A percentile compares a stretch with the other conserved stretches of the same genome.
These are phyloP conservation scores for Articulospora tetracladia DNA, from an alignment of 495 filamentous ascomycete species.

Conservation along the genomic window DNA sequence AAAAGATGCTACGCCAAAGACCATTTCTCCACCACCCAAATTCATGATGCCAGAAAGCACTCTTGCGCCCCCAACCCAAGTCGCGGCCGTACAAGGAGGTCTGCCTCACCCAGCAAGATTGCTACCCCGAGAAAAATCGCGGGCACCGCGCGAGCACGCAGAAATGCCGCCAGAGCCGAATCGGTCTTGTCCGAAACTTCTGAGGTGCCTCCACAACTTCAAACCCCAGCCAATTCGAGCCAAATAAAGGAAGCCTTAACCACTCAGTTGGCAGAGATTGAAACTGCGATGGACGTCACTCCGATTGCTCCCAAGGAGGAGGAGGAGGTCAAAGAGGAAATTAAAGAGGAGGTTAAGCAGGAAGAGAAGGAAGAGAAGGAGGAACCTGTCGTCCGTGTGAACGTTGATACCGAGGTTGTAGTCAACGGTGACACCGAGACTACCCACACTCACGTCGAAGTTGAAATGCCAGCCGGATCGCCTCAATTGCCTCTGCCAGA, in stretches of 20 bases:
- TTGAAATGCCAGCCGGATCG: constrained; percentile 66
- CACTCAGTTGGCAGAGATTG: not conserved
- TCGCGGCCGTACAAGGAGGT: constrained; percentile 25
- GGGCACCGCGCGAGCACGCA: constrained; percentile 19
- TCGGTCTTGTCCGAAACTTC: constrained; percentile 50
- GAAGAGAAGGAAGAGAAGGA: constrained; percentile 29
- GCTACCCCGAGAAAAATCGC: constrained; percentile 47
- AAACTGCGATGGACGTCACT: not conserved
- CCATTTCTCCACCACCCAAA: constrained; percentile 66
- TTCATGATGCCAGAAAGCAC: constrained; percentile 44
- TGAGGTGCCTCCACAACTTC: not conserved
- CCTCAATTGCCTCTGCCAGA: constrained; percentile 70
- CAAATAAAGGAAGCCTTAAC: constrained; percentile 22
- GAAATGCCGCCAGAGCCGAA: constrained; percentile 50
- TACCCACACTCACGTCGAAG: constrained; percentile 70
- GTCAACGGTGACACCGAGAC: constrained; percentile 61
- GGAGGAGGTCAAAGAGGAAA: constrained; percentile 28
- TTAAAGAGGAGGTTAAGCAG: constrained; percentile 32
- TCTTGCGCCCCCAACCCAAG: constrained; percentile 35
- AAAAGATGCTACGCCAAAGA: constrained; percentile 50
- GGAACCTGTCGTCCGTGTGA: constrained; percentile 61
- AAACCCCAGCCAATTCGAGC: constrained; percentile 33
- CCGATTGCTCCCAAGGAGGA: constrained; percentile 26
- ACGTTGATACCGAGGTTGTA: constrained; percentile 63
- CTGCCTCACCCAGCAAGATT: constrained; percentile 52